Conservation (phyloP, 1,284 basidiomycete species). For the Earliella scabrosa region DNA sequence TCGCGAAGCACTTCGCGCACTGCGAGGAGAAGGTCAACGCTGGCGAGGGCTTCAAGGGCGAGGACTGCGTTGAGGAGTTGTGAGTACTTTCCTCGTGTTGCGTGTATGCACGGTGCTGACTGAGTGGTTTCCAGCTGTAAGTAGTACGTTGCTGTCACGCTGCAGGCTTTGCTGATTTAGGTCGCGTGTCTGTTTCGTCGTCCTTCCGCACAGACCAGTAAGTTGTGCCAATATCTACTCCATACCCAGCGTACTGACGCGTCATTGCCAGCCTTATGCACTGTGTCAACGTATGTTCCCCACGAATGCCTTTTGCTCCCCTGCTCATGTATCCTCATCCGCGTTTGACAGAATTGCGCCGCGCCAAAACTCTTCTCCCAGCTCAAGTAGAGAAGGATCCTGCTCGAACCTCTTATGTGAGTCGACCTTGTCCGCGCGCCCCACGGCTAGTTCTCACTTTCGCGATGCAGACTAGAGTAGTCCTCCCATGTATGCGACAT, state of each 20-base stretch:
- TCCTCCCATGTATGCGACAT: neutral
- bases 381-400: constrained; percentile 46
- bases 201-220: constrained; percentile 18
- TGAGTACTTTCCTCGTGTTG: constrained; percentile 42
- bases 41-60: constrained; percentile 83
- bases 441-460: neutral
- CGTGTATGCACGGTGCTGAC: neutral
- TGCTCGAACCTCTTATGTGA: neutral
- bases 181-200: neutral
- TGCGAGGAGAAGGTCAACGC: constrained; percentile 90
- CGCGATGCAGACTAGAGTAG: constrained; percentile 5
- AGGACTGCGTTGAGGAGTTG: constrained; percentile 93
- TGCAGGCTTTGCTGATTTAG: constrained; percentile 4
- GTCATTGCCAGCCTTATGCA: constrained; percentile 75
- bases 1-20: constrained; percentile 88
- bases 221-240: constrained; percentile 43
- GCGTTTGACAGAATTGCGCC: constrained; percentile 79
- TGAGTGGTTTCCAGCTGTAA: constrained; percentile 11
- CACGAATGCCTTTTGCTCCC: neutral
- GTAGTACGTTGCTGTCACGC: neutral
- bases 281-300: constrained; percentile 76
- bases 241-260: constrained; percentile 10
- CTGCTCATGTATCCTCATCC: constrained; percentile 7
- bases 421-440: neutral
- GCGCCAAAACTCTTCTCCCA: constrained; percentile 82